Base-by-base conservation (phyloP, 176 grass and related monocot genomes). In the Typha latifolia region DNA sequence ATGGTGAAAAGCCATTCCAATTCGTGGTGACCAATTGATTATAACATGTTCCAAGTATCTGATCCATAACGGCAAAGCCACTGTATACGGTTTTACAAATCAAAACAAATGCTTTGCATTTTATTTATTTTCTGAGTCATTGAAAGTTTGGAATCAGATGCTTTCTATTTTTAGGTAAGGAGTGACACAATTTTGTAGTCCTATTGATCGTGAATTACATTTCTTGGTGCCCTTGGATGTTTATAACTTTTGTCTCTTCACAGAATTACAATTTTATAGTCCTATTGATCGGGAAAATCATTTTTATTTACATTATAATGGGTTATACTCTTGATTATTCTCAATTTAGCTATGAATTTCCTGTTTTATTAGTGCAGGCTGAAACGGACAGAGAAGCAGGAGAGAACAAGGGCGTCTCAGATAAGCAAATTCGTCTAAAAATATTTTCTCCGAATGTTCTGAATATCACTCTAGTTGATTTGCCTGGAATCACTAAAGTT, bases 371-470 rank as follows among this genome's bases (percentile, higher is more conserved):
- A 70, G 72, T 85, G 79, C 81, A 99, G 94, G 76, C 76, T 70
- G 94, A 99, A 80, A 99, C 94, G 11, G 88, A 99, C 32, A 72
- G 79, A 64, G 94, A 99, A 74, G 94, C 94, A 0, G 94, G 94
- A 71, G 83, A 81, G 53, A 99, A 89, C 64, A 99, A 90, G 74
- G 89, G 89, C 14, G 83, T 99, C 26, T 99, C 94, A 26, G 89
- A 99, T 76, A 93, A 82, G 57, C 89, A 99, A 73, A 99, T 99
- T 75, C 79, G 89, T 12, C 66, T 99, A 71, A 99, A 99, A 72
- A 99, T 99, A 68, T 89, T 87, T 76, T 99, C 94, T 52, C 89
- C 94, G 70, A 99, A 99, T 85, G 94, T 99, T 76, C 75, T 99
- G 26, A 99, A 99, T 78, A 99, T 99, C 48, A 90, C 94, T 32